A percentile compares a stretch with the other conserved stretches of the same genome.
Evolutionary conservation across 2,329 filamentous ascomycete genomes (phyloP).

Genomic region (Alternaria brassicicola): DNA sequence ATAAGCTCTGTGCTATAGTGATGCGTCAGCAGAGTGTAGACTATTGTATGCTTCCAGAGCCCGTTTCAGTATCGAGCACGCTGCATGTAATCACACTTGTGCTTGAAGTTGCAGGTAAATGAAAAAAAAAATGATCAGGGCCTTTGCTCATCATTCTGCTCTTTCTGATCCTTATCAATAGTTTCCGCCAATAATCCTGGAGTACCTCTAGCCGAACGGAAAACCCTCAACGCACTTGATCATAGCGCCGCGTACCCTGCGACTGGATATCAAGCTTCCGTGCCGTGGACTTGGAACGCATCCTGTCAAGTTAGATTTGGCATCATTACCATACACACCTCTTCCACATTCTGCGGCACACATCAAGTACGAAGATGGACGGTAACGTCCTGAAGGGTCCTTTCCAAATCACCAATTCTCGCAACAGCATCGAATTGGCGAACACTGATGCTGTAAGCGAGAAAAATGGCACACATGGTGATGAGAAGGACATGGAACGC

Average conservation of each 20-base stretch:
- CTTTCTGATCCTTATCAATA: slow-evolving; percentile 1
- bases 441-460: neutral
- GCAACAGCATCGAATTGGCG: slow-evolving; percentile 1
- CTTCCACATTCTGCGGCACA: neutral
- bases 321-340: neutral
- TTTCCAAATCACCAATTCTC: neutral
- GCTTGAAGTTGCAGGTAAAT: neutral
- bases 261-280: neutral
- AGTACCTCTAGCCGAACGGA: neutral
- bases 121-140: neutral
- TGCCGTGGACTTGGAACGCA: neutral
- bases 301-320: neutral
- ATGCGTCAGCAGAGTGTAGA: too few species aligned
- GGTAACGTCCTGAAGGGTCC: slow-evolving; percentile 4
- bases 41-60: too few species aligned
- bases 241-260: neutral
- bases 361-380: neutral
- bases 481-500: slow-evolving; percentile 26
- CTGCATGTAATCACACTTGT: neutral
- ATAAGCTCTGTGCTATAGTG: too few species aligned
- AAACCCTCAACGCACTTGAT: neutral
- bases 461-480: slow-evolving; percentile 8
- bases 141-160: neutral
- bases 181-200: neutral
- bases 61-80: neutral